Evolutionary conservation across 345 rosid genomes (phyloP), one percentile per base, ranked within the genome.

Genomic region (Cardamine occulta): DNA sequence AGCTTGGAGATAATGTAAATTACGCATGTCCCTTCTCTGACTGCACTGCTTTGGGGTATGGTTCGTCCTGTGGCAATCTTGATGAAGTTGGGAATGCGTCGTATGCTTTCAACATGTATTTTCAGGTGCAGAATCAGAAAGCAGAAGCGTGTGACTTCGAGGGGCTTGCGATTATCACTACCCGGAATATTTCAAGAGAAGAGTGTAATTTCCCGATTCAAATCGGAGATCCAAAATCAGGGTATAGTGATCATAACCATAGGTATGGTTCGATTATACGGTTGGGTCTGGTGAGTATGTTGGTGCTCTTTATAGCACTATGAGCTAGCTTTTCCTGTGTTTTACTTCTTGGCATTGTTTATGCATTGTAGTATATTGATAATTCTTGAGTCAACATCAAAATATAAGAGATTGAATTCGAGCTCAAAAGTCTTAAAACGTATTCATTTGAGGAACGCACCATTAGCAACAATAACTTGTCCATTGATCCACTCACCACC

Each of bases 91-190:
- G 86, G 15, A 88, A 90, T 14, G 90, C 91, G 0, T 90, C 96
- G 0, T 88, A 83, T 28, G 91, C 93, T 0, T 90, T 90, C 48
- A 88, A 90, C 60, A 90, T 88, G 88, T 88, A 88, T 77, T 90
- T 73, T 73, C 96, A 88, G 80, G 87, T 79, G 19, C 84, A 86
- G 65, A 74, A 87, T 75, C 93, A 90, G 83, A 74, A 85, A 26
- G 90, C 82, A 0, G 74, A 81, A 84, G 87, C 88, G 21, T 90
- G 93, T 59, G 66, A 82, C 80, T 90, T 90, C 66, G 80, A 87
- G 57, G 91, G 93, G 34, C 68, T 90, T 67, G 93, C 84, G 14
- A 84, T 14, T 2, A 69, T 81, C 24, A 83, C 84, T 0, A 81
- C 83, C 5, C 77, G 72, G 80, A 91, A 91, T 67, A 64, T 86